These are phyloP conservation scores for Stagonosporopsis rhizophila DNA, from an alignment of 2,329 filamentous ascomycete genomes.

Conservation along the genomic window DNA sequence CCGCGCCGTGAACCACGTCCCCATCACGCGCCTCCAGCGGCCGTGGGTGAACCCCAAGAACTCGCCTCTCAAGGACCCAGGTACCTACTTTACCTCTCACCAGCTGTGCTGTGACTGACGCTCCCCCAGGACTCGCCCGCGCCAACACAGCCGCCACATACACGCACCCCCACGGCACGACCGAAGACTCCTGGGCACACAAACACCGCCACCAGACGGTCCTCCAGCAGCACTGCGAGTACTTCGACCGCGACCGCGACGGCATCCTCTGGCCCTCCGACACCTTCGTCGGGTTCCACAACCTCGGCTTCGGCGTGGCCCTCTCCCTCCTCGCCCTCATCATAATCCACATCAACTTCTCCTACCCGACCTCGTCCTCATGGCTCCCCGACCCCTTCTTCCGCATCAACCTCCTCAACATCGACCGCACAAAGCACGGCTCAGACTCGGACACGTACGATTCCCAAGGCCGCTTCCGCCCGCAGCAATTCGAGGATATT, in stretches of 20 bases:
- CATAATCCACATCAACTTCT: constrained; percentile 59
- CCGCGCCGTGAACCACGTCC: constrained; percentile 12
- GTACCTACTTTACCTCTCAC: not conserved
- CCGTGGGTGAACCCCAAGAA: constrained; percentile 18
- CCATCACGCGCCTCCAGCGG: constrained; percentile 16
- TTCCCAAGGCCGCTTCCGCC: constrained; percentile 55
- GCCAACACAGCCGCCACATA: constrained; percentile 52
- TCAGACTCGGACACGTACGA: constrained; percentile 55
- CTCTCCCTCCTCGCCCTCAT: constrained; percentile 54
- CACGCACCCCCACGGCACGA: constrained; percentile 53
- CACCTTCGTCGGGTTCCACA: constrained; percentile 57
- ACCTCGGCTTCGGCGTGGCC: constrained; percentile 55
- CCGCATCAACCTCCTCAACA: constrained; percentile 50
- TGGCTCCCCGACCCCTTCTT: constrained; percentile 56
- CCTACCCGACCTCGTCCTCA: constrained; percentile 55
- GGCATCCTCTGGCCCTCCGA: constrained; percentile 62
- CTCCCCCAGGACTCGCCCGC: constrained; percentile 47
- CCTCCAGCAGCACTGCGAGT: constrained; percentile 61
- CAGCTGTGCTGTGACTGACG: not conserved
- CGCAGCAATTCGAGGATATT: constrained; percentile 58
- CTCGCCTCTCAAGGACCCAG: constrained; percentile 17
- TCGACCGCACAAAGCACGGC: constrained; percentile 55
- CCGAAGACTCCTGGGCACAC: constrained; percentile 47
- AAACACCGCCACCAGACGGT: constrained; percentile 53
- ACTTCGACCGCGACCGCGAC: constrained; percentile 61